Evolutionary conservation across 805 yeast genomes (phyloP), one percentile per base, ranked within the genome.

Genomic region (Tetrapisispora fleetii): DNA sequence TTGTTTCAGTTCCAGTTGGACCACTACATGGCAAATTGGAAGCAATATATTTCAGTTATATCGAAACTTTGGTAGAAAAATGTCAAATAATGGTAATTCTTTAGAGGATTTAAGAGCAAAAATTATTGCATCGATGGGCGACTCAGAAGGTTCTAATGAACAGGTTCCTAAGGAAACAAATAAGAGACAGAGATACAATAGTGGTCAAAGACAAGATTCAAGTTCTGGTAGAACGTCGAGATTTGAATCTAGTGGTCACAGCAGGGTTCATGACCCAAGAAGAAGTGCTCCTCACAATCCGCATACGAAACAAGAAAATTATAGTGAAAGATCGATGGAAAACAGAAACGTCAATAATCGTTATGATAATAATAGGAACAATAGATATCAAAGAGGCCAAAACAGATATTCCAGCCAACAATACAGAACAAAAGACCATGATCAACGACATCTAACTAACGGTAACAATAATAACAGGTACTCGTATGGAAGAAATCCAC

Each of bases 71-170:
- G 4, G 6, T n/a, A 27, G 2, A 27, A 27, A 22, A n/a, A 43
- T 43, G 46, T 24, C 40, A 9, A 35, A 43, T 43, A 44, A 39
- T 37, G 45, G 38, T n/a, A 47, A 54, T 35, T 51, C 59, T 3
- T 44, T 61, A 37, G 65, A 60, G 46, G 58, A 53, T 27, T 44
- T 59, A 37, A 54, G 65, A 37, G 49, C 59, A 17, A 60, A 58
- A 47, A 61, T 61, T 14, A 56, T 61, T 32, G 60, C 58, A 1
- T 61, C 65, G 7, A 56, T 61, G 58, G 53, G 54, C 5, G 41
- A 43, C 13, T 18, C 27, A n/a, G 44, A 21, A 14, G 2, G 30
- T n/a, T 8, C 46, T 19, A 43, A 37, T 17, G 44, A 38, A 27
- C 22, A 32, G 10, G 5, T 6, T 13, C 13, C 3, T 7, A 13